A percentile compares a stretch with the other conserved stretches of the same genome.
Conservation (phyloP, 1,284 basidiomycete species). For the Rhodotorula sp. region DNA sequence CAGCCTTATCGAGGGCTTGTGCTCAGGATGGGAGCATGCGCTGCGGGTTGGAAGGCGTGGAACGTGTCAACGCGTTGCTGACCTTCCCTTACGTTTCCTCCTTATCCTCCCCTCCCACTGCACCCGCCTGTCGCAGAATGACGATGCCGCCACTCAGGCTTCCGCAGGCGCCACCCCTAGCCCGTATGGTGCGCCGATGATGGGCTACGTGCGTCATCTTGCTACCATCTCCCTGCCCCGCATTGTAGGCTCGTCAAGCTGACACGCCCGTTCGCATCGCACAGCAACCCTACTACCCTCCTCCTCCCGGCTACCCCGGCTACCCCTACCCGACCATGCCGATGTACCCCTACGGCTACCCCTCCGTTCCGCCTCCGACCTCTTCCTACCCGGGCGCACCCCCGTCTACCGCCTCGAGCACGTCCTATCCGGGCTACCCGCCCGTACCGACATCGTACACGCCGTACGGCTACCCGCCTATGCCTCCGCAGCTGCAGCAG, state of each 20-base stretch:
- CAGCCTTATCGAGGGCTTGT: no score
- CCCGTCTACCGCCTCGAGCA: conserved; percentile 4
- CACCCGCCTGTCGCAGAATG: background rate
- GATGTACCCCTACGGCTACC: conserved; percentile 39
- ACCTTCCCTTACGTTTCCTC: background rate
- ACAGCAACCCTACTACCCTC: conserved; percentile 38
- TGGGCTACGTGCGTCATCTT: conserved; percentile 38
- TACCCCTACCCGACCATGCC: conserved; percentile 41
- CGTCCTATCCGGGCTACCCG: conserved; percentile 33
- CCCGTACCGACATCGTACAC: conserved; percentile 16
- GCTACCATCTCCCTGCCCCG: background rate
- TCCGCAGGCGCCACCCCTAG: background rate
- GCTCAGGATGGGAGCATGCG: no score
- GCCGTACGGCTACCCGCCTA: conserved; percentile 24
- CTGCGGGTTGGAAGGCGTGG: no score
- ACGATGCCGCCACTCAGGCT: conserved; percentile 1
- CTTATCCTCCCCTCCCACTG: background rate
- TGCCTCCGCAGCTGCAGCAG: conserved; percentile 22
- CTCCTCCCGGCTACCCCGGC: conserved; percentile 40
- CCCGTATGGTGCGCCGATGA: conserved; percentile 36
- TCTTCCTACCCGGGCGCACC: conserved; percentile 25
- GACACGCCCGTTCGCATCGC: background rate
- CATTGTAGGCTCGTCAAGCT: background rate
- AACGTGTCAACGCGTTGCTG: background rate
- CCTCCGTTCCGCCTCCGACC: conserved; percentile 30